phyloP scores from a whole-genome alignment of 768 basidiomycete genomes.

The Boletus speciosus region DNA sequence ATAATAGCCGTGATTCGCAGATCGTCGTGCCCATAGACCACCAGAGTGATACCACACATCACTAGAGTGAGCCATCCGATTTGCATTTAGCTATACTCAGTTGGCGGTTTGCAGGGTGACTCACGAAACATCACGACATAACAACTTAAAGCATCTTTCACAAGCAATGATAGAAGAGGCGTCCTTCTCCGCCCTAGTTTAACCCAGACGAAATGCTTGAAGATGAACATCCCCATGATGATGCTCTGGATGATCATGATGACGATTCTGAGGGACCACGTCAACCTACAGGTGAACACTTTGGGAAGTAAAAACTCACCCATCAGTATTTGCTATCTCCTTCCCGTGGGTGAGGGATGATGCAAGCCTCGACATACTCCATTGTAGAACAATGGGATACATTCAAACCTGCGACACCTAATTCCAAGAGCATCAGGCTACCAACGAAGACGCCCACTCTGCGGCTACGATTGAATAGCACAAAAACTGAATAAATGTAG shows the following conservation, averaged over 20 bases:
- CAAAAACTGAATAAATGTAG: constrained; percentile 11
- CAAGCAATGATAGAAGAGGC: constrained; percentile 38
- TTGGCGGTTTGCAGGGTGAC: neutral
- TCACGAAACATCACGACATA: constrained; percentile 41
- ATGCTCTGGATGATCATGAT: constrained; percentile 34
- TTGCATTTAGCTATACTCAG: neutral
- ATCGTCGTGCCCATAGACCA: neutral
- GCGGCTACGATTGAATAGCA: constrained; percentile 35
- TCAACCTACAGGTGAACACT: neutral
- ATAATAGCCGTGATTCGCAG: neutral
- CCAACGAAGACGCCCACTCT: constrained; percentile 20
- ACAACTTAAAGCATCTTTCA: constrained; percentile 46
- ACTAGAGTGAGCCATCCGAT: neutral
- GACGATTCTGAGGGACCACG: constrained; percentile 1
- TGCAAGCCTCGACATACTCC: constrained; percentile 16
- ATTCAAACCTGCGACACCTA: constrained; percentile 15
- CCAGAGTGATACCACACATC: neutral
- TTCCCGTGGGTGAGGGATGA: constrained; percentile 18
- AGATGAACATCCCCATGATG: constrained; percentile 37
- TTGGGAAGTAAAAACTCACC: constrained; percentile 18
- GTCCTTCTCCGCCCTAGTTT: constrained; percentile 41
- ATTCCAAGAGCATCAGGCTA: constrained; percentile 10
- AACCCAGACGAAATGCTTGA: constrained; percentile 34
- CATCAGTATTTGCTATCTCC: neutral
- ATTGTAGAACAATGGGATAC: constrained; percentile 15